Conservation (phyloP, 2,329 filamentous ascomycete genomes). For the Aureobasidium mangrovei region DNA sequence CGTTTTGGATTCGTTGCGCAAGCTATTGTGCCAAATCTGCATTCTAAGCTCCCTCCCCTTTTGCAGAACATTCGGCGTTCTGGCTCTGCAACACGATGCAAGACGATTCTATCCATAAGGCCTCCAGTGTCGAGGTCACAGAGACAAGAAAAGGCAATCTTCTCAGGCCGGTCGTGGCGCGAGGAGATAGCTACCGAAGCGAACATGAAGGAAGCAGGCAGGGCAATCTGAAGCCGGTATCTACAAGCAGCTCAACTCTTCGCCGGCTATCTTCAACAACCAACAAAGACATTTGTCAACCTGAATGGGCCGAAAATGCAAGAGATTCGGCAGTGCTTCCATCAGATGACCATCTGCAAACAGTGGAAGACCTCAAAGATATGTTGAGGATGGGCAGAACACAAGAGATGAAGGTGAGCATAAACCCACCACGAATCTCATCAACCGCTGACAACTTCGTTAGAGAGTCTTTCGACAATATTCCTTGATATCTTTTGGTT, state of each 20-base stretch:
- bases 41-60: background rate
- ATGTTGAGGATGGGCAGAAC: slow-evolving; percentile 41
- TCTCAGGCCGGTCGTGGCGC: background rate
- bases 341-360: background rate
- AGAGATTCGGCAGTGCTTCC: background rate
- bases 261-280: background rate
- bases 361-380: slow-evolving; percentile 29
- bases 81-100: background rate
- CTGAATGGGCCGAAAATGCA: slow-evolving; percentile 1
- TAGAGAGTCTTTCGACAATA: slow-evolving; percentile 42
- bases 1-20: background rate
- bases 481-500: slow-evolving; percentile 40
- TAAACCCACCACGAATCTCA: background rate
- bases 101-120: background rate
- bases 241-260: background rate
- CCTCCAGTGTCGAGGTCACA: background rate
- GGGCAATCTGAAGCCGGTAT: background rate
- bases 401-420: slow-evolving; percentile 35
- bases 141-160: background rate
- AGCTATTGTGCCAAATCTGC: too few relatives aligned
- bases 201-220: background rate
- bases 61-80: background rate
- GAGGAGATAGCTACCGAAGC: background rate
- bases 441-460: background rate
- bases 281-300: background rate